Conservation (phyloP, 2,329 filamentous ascomycete genomes). For the Neopestalotiopsis sp. region DNA sequence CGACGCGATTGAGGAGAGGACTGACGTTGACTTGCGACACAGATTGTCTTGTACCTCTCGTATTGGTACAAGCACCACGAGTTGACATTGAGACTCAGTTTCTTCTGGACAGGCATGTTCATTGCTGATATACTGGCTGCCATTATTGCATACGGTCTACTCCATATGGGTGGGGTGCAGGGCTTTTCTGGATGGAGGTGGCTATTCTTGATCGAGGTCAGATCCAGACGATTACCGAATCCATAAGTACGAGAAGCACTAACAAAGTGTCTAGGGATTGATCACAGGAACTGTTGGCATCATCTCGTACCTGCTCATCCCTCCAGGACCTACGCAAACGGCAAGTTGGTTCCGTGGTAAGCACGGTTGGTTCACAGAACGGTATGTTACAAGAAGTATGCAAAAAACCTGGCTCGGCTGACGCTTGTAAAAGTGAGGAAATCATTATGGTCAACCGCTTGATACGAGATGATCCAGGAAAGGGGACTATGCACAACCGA, state of each 20-base stretch:
- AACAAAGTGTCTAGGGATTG: constrained; percentile 24
- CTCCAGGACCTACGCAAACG: constrained; percentile 49
- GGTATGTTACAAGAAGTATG: constrained; percentile 25
- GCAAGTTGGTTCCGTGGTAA: constrained; percentile 53
- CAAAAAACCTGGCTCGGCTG: background rate
- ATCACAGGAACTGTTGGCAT: constrained; percentile 46
- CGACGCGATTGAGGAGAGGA: background rate
- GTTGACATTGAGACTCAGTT: constrained; percentile 42
- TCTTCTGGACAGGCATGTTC: constrained; percentile 43
- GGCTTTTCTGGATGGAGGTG: constrained; percentile 47
- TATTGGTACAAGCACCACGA: constrained; percentile 41
- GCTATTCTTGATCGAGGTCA: constrained; percentile 58
- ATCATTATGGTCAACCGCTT: constrained; percentile 62
- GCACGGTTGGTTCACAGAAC: constrained; percentile 59
- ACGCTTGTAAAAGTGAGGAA: constrained; percentile 44
- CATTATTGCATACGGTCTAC: constrained; percentile 40
- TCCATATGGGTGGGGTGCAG: constrained; percentile 40
- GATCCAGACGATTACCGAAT: constrained; percentile 45
- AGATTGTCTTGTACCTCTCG: constrained; percentile 37
- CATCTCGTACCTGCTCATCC: constrained; percentile 56
- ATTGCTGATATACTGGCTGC: constrained; percentile 38
- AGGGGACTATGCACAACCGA: constrained; percentile 16
- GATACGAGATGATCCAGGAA: constrained; percentile 37
- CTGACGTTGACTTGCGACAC: background rate
- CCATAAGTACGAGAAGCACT: background rate